Conservation (phyloP, 2,329 filamentous ascomycete genomes). For the Xylariaceae sp. region DNA sequence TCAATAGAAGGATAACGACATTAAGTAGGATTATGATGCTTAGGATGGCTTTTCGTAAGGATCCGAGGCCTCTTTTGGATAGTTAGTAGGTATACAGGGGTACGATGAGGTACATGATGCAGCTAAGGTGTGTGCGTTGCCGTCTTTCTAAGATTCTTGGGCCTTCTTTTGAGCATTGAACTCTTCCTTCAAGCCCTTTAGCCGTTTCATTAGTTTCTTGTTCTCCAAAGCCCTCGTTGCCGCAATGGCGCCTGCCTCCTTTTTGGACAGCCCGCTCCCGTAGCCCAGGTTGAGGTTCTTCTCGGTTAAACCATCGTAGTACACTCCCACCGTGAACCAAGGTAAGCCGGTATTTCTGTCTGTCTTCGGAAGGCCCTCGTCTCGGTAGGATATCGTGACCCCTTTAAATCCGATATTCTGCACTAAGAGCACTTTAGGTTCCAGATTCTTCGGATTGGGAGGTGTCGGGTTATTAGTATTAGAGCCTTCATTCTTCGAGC, state of each 20-base stretch:
- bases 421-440: constrained; percentile 50
- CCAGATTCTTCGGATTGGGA: constrained; percentile 7
- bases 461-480: constrained; percentile 12
- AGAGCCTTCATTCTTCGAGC: constrained; percentile 3
- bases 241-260: constrained; percentile 63
- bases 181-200: constrained; percentile 44
- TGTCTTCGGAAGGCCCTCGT: constrained; percentile 49
- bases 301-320: constrained; percentile 65
- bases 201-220: constrained; percentile 55
- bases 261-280: constrained; percentile 61
- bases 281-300: constrained; percentile 55
- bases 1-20: neutral
- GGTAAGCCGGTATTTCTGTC: constrained; percentile 50
- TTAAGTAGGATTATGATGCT: neutral
- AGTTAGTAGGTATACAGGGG: neutral
- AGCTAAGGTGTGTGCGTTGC: neutral
- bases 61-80: neutral
- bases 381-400: constrained; percentile 56
- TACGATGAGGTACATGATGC: neutral
- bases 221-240: constrained; percentile 60
- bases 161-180: constrained; percentile 29
- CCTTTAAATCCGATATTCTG: constrained; percentile 51
- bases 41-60: neutral
- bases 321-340: constrained; percentile 58
- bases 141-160: neutral